A percentile compares a stretch with the other conserved stretches of the same genome.
Conservation (phyloP, 2,329 filamentous ascomycete species). For the Leptographium radiaticola region DNA sequence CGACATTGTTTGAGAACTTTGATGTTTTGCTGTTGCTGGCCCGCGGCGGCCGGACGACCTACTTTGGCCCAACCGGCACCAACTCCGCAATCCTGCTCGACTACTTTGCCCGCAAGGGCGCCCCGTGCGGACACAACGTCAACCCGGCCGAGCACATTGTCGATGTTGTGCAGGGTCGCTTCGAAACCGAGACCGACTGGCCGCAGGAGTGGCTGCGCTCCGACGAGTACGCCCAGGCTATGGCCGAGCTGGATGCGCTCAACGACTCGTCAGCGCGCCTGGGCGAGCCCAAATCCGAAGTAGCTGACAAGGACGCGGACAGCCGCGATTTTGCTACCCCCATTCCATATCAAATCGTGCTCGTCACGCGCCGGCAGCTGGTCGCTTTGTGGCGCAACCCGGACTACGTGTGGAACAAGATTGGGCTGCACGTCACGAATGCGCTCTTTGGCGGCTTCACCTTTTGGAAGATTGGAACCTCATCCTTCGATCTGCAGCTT, state of each 20-base stretch:
- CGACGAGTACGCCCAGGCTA: constrained; percentile 35
- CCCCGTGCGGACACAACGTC: background rate
- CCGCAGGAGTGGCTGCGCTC: constrained; percentile 39
- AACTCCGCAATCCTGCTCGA: background rate
- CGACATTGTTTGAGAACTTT: background rate
- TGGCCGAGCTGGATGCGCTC: background rate
- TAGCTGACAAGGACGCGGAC: background rate
- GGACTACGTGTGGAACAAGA: constrained; percentile 76
- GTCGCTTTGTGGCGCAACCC: constrained; percentile 75
- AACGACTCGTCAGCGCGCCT: background rate
- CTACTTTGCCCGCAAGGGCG: background rate
- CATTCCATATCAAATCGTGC: constrained; percentile 51
- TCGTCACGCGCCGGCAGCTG: constrained; percentile 62
- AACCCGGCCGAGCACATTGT: constrained; percentile 2
- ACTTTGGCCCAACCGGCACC: background rate
- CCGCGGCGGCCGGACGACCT: background rate
- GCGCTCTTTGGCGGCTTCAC: constrained; percentile 50
- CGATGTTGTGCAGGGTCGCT: background rate
- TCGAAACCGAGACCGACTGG: background rate
- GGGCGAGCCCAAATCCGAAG: background rate
- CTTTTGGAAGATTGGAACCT: constrained; percentile 52
- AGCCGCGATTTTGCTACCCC: constrained; percentile 60
- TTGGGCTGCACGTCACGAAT: constrained; percentile 47
- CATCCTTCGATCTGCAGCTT: constrained; percentile 66
- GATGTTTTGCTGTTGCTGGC: background rate